phyloP scores from a whole-genome alignment of 2,329 filamentous ascomycete species.

The Annulohypoxylon truncatum region DNA sequence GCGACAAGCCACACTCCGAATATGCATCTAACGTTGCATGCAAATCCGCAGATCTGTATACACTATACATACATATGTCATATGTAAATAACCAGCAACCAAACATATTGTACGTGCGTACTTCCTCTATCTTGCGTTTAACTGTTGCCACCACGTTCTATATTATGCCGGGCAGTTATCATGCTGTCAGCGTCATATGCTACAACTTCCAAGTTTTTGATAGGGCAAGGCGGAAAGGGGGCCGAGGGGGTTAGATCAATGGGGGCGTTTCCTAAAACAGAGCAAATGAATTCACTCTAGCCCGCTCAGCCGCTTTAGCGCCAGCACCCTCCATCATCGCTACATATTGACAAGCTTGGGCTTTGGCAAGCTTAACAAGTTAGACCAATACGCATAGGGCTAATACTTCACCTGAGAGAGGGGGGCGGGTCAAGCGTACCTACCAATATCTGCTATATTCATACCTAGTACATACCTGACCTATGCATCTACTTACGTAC shows the following conservation, averaged over 20 bases:
- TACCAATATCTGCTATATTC: neutral
- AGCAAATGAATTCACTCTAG: slow-evolving; percentile 16
- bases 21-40: slow-evolving; percentile 2
- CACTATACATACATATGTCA: neutral
- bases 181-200: slow-evolving; percentile 42
- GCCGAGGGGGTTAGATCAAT: slow-evolving; percentile 4
- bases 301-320: slow-evolving; percentile 26
- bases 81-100: neutral
- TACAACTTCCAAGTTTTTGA: slow-evolving; percentile 39
- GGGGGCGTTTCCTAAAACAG: slow-evolving; percentile 12
- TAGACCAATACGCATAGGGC: slow-evolving; percentile 20
- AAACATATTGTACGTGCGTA: neutral
- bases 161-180: slow-evolving; percentile 21
- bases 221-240: slow-evolving; percentile 25
- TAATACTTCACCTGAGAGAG: neutral
- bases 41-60: neutral
- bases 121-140: slow-evolving; percentile 4
- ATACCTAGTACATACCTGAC: neutral
- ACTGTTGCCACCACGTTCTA: slow-evolving; percentile 31
- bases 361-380: neutral
- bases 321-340: neutral
- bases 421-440: slow-evolving; percentile 2
- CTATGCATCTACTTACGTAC: neutral
- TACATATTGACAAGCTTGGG: no score
- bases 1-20: slow-evolving; percentile 23